Evolutionary conservation across 164 flowering plant genomes (phyloP).

Genomic region (Stephania yunnanensis): DNA sequence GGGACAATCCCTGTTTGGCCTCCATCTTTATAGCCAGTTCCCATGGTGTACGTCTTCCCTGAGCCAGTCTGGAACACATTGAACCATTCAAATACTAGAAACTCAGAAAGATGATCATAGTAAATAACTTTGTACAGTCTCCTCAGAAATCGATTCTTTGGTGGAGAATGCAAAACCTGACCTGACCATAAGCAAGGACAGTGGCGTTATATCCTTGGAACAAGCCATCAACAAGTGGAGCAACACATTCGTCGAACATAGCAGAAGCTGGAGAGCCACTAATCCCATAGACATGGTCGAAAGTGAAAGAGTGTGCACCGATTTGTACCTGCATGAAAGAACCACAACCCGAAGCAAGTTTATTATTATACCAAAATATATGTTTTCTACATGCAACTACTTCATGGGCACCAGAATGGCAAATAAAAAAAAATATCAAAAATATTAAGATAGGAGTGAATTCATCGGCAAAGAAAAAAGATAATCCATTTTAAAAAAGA

Average conservation of each 20-base stretch:
- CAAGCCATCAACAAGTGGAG: constrained; percentile 89
- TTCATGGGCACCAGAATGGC: neutral
- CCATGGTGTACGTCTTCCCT: constrained; percentile 99
- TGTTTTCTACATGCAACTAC: neutral
- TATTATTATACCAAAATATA: constrained; percentile 1
- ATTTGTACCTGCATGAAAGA: constrained; percentile 70
- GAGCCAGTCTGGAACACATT: constrained; percentile 80
- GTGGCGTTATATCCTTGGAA: constrained; percentile 99
- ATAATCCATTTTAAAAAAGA: too few species aligned
- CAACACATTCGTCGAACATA: constrained; percentile 89
- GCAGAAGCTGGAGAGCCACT: constrained; percentile 63
- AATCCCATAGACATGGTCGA: constrained; percentile 97
- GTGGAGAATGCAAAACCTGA: constrained; percentile 18
- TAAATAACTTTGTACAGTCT: neutral
- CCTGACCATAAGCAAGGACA: constrained; percentile 99
- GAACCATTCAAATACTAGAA: constrained; percentile 13
- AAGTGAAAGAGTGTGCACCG: constrained; percentile 92
- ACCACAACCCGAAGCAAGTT: constrained; percentile 6
- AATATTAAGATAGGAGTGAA: too few species aligned
- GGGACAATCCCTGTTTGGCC: constrained; percentile 74
- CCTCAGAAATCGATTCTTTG: neutral
- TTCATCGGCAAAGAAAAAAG: too few species aligned
- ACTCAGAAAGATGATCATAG: neutral
- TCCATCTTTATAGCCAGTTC: constrained; percentile 80
- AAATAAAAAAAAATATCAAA: too few species aligned